phyloP scores from a whole-genome alignment of 345 rosid species.

The Jatropha curcas region DNA sequence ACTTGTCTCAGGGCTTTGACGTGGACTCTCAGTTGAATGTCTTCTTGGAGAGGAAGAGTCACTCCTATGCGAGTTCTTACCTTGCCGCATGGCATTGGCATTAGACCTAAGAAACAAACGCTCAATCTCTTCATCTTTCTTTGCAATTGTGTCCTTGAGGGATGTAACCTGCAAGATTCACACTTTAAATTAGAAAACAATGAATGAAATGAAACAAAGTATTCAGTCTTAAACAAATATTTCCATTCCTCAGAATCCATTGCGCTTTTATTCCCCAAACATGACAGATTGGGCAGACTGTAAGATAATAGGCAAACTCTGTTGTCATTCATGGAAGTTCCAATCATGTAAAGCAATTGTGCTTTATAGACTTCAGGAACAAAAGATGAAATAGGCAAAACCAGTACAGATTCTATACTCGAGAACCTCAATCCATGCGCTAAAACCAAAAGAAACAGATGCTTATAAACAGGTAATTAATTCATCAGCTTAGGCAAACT shows the following conservation, averaged over 20 bases:
- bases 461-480: background rate
- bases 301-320: background rate
- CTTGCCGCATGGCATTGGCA: slow-evolving; percentile 45
- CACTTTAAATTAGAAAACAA: background rate
- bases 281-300: background rate
- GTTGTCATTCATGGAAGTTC: background rate
- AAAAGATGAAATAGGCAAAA: background rate
- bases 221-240: background rate
- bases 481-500: slow-evolving; percentile 3
- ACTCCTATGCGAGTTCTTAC: slow-evolving; percentile 42
- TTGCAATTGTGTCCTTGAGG: slow-evolving; percentile 63
- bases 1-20: slow-evolving; percentile 30
- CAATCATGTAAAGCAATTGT: background rate
- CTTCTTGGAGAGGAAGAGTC: slow-evolving; percentile 73
- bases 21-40: slow-evolving; percentile 53
- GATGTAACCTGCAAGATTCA: slow-evolving; percentile 56
- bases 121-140: slow-evolving; percentile 85
- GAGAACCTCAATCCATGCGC: background rate
- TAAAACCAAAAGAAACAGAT: background rate
- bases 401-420: background rate
- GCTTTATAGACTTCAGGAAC: background rate
- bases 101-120: slow-evolving; percentile 49
- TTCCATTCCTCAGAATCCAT: background rate
- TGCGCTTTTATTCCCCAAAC: background rate
- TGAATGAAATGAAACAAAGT: slow-evolving; percentile 3